Evolutionary conservation across 441 rosid genomes (phyloP), one percentile per base, ranked within the genome.

Genomic region (Erodium trifolium): DNA sequence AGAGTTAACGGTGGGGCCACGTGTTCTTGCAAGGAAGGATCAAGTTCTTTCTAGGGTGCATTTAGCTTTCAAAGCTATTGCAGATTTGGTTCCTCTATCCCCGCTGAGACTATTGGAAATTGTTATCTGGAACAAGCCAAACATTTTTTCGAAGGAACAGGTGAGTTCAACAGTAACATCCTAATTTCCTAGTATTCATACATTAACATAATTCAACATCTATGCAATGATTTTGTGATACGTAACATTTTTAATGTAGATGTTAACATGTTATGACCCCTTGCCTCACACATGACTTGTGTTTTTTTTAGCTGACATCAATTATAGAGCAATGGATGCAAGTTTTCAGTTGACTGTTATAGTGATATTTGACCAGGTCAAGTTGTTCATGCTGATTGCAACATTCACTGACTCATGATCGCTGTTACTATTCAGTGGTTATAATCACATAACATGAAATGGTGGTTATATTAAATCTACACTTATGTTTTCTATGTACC

Each of bases 11-110:
- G 81, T 71, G 66, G 77, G 74, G 70, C 83, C 87, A 4, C 81
- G 77, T 3, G 76, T 83, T 70, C 71, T 72, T 71, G 73, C 75
- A 47, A 86, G 75, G 78, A 93, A 91, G 78, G 75, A 68, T 23
- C 84, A 89, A 72, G 92, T 89, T 78, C 84, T 89, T 65, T 77
- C 91, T 31, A 81, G 83, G 62, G 85, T 91, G 68, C 98, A 89
- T 78, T 72, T 78, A 5, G 86, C 96, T 23, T 70, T 92, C 17
- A 69, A 80, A 68, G 74, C 68, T 70, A 86, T 92, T 62, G 47
- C 80, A 76, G 71, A 76, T 57, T 75, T 87, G 82, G 86, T 90
- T 51, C 98, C 98, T 72, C 87, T 90, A 70, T 82, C 90, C 34
- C 90, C 96, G 11, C 70, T 78, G 49, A 87, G 86, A 80, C 76